Percentiles rank a stretch among this genome's conserved stretches.
Evolutionary conservation across 345 rosid genomes (phyloP).

Genomic region (Chamaenerion angustifolium): DNA sequence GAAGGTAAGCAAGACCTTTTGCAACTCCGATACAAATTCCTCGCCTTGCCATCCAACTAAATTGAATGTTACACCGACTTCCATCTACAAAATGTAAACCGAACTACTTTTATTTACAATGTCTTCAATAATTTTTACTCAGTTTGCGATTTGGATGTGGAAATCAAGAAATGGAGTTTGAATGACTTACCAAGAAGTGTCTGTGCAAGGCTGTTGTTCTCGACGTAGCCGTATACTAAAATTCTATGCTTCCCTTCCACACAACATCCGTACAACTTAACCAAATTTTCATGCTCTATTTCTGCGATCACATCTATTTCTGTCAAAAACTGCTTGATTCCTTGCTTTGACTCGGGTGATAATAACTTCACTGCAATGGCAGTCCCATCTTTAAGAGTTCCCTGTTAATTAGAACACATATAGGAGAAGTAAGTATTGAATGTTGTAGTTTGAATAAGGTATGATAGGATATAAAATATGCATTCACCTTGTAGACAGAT

Average conservation of each 20-base stretch:
- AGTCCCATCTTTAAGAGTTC: slow-evolving; percentile 39
- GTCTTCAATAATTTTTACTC: no score
- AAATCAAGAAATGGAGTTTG: no score
- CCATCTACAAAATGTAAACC: slow-evolving; percentile 20
- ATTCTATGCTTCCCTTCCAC: slow-evolving; percentile 47
- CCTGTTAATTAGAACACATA: slow-evolving; percentile 20
- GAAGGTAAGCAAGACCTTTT: slow-evolving; percentile 54
- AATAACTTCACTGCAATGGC: slow-evolving; percentile 49
- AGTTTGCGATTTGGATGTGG: no score
- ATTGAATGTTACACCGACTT: slow-evolving; percentile 25
- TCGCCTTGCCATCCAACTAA: slow-evolving; percentile 35
- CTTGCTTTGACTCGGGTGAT: slow-evolving; percentile 50
- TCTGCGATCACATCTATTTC: slow-evolving; percentile 47
- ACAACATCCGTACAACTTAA: slow-evolving; percentile 52
- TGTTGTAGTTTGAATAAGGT: background rate
- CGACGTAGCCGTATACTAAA: slow-evolving; percentile 58
- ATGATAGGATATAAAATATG: background rate
- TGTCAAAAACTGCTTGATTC: slow-evolving; percentile 47
- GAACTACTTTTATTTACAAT: background rate
- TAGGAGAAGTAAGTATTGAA: background rate
- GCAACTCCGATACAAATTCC: slow-evolving; percentile 58
- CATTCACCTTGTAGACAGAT: slow-evolving; percentile 57
- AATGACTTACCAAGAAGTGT: slow-evolving; percentile 40
- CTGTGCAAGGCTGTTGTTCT: slow-evolving; percentile 60
- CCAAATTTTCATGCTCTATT: slow-evolving; percentile 47